Conservation (phyloP, 2,329 filamentous ascomycete genomes). For the Arthrinium puccinioides region DNA sequence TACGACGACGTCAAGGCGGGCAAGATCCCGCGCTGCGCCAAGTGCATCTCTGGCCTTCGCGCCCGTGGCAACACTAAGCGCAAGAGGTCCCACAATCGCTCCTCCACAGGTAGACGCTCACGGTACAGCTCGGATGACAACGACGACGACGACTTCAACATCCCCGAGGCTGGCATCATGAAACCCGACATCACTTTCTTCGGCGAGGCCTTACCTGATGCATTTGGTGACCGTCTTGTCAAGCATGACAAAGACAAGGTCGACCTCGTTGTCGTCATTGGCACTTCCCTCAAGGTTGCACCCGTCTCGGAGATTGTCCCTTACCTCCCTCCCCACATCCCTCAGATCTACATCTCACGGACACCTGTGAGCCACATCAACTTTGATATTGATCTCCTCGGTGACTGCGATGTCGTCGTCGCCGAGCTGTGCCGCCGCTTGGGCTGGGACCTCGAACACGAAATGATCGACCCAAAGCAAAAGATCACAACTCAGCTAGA, state of each 20-base stretch:
- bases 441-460: conserved; percentile 73
- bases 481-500: conserved; percentile 46
- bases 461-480: conserved; percentile 70
- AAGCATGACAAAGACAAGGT: conserved; percentile 71
- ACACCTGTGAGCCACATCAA: conserved; percentile 82
- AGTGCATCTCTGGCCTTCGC: conserved; percentile 53
- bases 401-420: conserved; percentile 87
- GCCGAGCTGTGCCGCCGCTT: conserved; percentile 76
- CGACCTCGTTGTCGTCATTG: conserved; percentile 91
- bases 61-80: conserved; percentile 44
- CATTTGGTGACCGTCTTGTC: conserved; percentile 76
- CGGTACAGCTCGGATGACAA: conserved; percentile 39
- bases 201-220: conserved; percentile 78
- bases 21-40: conserved; percentile 68
- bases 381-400: conserved; percentile 94
- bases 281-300: conserved; percentile 90
- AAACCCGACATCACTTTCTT: conserved; percentile 99
- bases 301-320: conserved; percentile 89
- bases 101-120: conserved; percentile 22
- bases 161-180: conserved; percentile 72
- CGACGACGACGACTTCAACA: conserved; percentile 50
- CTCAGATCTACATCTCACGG: conserved; percentile 84
- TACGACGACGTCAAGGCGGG: conserved; percentile 73
- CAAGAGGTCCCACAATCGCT: conserved; percentile 41
- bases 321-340: conserved; percentile 69